phyloP scores from a whole-genome alignment of 2,329 filamentous ascomycete species.

The Sarocladium kiliense region DNA sequence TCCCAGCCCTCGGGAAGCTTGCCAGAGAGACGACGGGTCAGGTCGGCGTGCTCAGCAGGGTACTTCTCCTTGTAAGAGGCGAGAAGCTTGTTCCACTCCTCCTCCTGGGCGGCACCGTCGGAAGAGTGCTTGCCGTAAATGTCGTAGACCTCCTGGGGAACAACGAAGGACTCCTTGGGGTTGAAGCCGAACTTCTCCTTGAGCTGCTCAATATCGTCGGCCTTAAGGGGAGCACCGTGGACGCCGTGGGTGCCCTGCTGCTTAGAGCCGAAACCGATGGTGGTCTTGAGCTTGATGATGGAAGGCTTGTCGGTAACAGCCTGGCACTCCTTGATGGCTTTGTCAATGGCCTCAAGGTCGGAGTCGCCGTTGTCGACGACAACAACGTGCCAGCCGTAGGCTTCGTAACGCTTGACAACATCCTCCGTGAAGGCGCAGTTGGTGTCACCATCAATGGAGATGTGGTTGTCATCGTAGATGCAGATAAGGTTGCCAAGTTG shows the following conservation, averaged over 20 bases:
- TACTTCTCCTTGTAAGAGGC: constrained; percentile 77
- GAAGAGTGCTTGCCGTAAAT: constrained; percentile 78
- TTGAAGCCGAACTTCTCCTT: constrained; percentile 97
- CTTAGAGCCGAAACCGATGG: constrained; percentile 92
- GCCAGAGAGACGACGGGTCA: constrained; percentile 72
- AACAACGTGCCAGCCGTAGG: constrained; percentile 93
- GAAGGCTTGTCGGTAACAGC: constrained; percentile 93
- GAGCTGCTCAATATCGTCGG: constrained; percentile 86
- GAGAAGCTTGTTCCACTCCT: constrained; percentile 93
- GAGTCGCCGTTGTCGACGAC: constrained; percentile 82
- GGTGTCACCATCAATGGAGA: constrained; percentile 91
- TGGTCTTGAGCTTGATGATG: constrained; percentile 94
- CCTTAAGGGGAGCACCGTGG: constrained; percentile 93
- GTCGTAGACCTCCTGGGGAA: constrained; percentile 94
- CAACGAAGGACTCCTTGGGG: constrained; percentile 85
- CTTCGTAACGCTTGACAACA: constrained; percentile 87
- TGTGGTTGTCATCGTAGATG: constrained; percentile 98
- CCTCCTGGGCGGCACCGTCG: constrained; percentile 81
- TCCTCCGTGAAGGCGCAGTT: constrained; percentile 97
- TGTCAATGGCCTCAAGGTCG: constrained; percentile 83
- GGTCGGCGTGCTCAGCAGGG: constrained; percentile 74
- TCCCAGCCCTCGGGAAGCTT: constrained; percentile 96
- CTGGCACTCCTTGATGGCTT: constrained; percentile 79
- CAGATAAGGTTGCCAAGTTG: constrained; percentile 96
- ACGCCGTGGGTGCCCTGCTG: constrained; percentile 92